phyloP scores from a whole-genome alignment of 2,329 filamentous ascomycete species.

The Trichoderma sp. region DNA sequence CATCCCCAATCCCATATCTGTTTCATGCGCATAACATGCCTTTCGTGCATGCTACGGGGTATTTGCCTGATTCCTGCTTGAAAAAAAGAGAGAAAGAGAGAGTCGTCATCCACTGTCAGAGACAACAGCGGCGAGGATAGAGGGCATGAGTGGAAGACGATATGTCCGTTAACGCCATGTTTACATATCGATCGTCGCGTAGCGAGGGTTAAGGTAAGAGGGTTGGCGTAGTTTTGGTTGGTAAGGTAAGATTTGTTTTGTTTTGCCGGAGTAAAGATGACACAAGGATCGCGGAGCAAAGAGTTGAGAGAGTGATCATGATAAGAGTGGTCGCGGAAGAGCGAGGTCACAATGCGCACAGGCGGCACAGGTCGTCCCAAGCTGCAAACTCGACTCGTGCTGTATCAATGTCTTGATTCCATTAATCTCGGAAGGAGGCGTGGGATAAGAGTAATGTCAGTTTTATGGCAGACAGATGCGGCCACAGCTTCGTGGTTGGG shows the following conservation, averaged over 20 bases:
- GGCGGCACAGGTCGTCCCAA: slow-evolving; percentile 14
- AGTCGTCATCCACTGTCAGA: slow-evolving; percentile 26
- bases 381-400: neutral
- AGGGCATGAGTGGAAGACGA: slow-evolving; percentile 18
- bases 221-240: slow-evolving; percentile 4
- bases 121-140: slow-evolving; percentile 22
- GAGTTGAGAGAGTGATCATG: slow-evolving; percentile 31
- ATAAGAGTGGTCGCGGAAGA: slow-evolving; percentile 25
- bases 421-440: slow-evolving; percentile 2
- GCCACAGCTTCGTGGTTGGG: slow-evolving; percentile 3
- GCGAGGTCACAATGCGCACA: neutral
- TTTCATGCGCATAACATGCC: slow-evolving; percentile 16
- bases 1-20: slow-evolving; percentile 24
- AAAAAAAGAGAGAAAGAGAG: slow-evolving; percentile 18
- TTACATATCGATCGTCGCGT: slow-evolving; percentile 24
- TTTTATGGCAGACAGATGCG: slow-evolving; percentile 5
- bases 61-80: slow-evolving; percentile 23
- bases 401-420: slow-evolving; percentile 11
- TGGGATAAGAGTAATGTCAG: neutral
- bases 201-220: slow-evolving; percentile 9
- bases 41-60: slow-evolving; percentile 28
- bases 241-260: neutral
- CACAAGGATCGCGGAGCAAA: slow-evolving; percentile 29
- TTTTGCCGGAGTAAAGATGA: slow-evolving; percentile 15
- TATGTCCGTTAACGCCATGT: slow-evolving; percentile 22